These are phyloP conservation scores for Phytomonas sp. DNA, from an alignment of 208 protist genomes.

Conservation along the genomic window DNA sequence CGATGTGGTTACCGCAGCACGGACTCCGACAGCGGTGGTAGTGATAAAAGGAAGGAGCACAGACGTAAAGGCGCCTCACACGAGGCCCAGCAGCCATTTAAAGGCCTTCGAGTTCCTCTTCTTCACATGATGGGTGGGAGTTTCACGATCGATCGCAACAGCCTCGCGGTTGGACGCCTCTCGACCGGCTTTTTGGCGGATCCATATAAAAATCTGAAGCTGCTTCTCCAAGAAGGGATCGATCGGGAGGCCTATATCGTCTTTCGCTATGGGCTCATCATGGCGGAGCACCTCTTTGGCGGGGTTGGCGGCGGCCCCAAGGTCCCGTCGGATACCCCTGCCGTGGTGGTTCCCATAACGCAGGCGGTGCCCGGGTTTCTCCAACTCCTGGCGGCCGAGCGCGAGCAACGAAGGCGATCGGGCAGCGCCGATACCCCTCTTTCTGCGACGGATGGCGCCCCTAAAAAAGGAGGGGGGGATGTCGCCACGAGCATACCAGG, in stretches of 20 bases:
- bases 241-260: constrained; percentile 62
- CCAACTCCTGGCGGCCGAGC: constrained; percentile 28
- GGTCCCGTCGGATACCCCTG: not conserved
- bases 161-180: constrained; percentile 19
- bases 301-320: too few relatives aligned
- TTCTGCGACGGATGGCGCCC: constrained; percentile 12
- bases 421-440: constrained; percentile 18
- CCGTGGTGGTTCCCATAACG: constrained; percentile 1
- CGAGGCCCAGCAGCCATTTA: too few relatives aligned
- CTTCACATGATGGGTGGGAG: not conserved
- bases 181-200: constrained; percentile 33
- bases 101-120: too few relatives aligned
- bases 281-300: constrained; percentile 27
- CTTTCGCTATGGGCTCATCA: constrained; percentile 52
- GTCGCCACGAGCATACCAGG: constrained; percentile 1
- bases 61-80: too few relatives aligned
- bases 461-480: not conserved
- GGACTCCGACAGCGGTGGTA: not conserved
- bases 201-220: constrained; percentile 22
- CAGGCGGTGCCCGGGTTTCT: constrained; percentile 34
- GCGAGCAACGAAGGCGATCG: constrained; percentile 15
- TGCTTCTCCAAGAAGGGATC: constrained; percentile 42
- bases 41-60: not conserved
- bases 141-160: not conserved
- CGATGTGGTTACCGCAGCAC: not conserved